Conservation (phyloP, 1,139 yeast species). For the Spathaspora sp. region DNA sequence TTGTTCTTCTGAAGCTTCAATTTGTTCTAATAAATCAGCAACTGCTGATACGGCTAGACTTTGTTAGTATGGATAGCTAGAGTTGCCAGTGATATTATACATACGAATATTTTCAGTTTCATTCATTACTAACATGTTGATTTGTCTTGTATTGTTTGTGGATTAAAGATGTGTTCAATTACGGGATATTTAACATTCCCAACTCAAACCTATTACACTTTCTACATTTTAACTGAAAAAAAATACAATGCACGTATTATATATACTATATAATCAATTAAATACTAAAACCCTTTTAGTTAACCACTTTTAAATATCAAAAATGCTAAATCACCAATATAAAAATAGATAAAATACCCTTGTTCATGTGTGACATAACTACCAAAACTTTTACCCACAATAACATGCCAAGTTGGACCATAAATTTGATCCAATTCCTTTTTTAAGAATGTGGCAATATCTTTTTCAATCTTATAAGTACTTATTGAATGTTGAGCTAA, state of each 20-base stretch:
- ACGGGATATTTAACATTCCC: not conserved
- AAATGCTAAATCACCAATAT: conserved; percentile 78
- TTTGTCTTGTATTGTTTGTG: not conserved
- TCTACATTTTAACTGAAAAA: not conserved
- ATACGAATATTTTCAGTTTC: too few species aligned
- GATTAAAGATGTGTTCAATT: too few species aligned
- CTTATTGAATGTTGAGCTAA: conserved; percentile 52
- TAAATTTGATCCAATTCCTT: conserved; percentile 60
- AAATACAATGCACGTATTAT: conserved; percentile 13
- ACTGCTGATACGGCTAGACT: too few species aligned
- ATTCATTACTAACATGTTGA: too few species aligned
- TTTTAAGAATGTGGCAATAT: conserved; percentile 78
- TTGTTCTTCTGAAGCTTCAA: too few species aligned
- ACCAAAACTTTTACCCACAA: conserved; percentile 92
- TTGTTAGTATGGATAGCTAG: too few species aligned
- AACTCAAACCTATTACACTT: too few species aligned
- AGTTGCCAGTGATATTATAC: too few species aligned
- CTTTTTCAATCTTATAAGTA: conserved; percentile 55
- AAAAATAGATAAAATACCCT: conserved; percentile 82
- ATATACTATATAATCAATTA: conserved; percentile 27
- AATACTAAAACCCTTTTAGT: too few species aligned
- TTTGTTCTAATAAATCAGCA: too few species aligned
- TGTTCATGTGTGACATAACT: conserved; percentile 89
- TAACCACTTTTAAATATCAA: conserved; percentile 59
- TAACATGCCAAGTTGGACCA: conserved; percentile 93